phyloP scores from a whole-genome alignment of 768 basidiomycete genomes.

The Phanerodontia chrysosporium region DNA sequence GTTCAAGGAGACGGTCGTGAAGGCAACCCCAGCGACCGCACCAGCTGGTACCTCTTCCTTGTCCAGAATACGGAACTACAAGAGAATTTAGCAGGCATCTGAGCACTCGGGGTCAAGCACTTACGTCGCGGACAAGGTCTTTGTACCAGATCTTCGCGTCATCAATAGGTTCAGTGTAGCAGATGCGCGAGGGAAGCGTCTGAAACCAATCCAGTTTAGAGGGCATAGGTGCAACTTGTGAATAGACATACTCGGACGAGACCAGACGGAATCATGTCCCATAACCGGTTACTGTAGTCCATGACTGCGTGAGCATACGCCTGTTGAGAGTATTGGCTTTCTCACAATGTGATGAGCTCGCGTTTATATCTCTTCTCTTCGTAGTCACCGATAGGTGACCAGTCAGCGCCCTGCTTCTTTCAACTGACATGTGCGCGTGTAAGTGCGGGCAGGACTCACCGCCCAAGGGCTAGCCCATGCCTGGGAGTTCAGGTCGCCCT shows the following conservation, averaged over 20 bases:
- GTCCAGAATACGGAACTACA: constrained; percentile 31
- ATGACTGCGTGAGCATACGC: no score
- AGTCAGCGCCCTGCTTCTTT: constrained; percentile 38
- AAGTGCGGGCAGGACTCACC: constrained; percentile 24
- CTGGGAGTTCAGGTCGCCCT: constrained; percentile 33
- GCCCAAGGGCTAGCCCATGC: constrained; percentile 51
- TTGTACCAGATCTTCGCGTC: constrained; percentile 33
- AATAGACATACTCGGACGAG: constrained; percentile 36
- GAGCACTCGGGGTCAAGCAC: background rate
- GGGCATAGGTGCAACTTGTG: no score
- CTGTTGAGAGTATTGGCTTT: no score
- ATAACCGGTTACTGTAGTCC: constrained; percentile 37
- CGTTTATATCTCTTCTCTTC: constrained; percentile 32
- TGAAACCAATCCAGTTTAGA: no score
- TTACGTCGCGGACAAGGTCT: constrained; percentile 36
- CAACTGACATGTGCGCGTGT: background rate
- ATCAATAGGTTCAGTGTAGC: constrained; percentile 19
- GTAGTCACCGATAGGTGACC: constrained; percentile 35
- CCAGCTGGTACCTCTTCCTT: constrained; percentile 32
- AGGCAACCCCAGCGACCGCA: constrained; percentile 36
- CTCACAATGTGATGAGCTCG: constrained; percentile 42
- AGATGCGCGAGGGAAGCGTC: constrained; percentile 36
- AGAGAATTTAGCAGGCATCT: background rate
- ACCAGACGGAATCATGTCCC: constrained; percentile 43
- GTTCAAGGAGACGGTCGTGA: constrained; percentile 44